phyloP scores from a whole-genome alignment of 2,329 filamentous ascomycete genomes.

The Arachnomyces sp. region DNA sequence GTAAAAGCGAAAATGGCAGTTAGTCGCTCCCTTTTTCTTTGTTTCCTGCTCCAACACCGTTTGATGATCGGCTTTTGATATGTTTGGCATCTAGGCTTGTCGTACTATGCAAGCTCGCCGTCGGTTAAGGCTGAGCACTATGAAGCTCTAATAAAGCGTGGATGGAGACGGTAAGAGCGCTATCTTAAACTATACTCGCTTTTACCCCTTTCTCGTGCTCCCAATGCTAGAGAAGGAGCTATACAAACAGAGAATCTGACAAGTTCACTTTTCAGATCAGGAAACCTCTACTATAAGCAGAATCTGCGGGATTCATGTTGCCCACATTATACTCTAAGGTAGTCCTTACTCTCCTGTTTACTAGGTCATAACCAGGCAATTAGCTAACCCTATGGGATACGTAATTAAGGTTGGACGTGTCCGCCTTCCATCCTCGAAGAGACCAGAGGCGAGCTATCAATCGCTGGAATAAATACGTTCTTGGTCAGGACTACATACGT shows the following conservation, averaged over 20 bases:
- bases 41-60: not conserved
- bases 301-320: constrained; percentile 71
- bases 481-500: constrained; percentile 40
- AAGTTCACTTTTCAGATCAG: constrained; percentile 28
- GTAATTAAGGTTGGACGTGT: constrained; percentile 31
- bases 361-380: not conserved
- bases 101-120: constrained; percentile 39
- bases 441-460: constrained; percentile 42
- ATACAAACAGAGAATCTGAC: too few relatives aligned
- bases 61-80: constrained; percentile 1
- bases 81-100: constrained; percentile 26
- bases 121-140: constrained; percentile 39
- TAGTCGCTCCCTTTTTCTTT: constrained; percentile 20
- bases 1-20: constrained; percentile 39
- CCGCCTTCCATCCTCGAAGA: constrained; percentile 34
- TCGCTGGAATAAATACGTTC: constrained; percentile 40
- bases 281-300: constrained; percentile 42
- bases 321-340: constrained; percentile 61
- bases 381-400: not conserved
- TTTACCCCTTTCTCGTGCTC: constrained; percentile 6
- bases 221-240: too few relatives aligned
- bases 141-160: constrained; percentile 39
- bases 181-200: constrained; percentile 3
- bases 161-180: constrained; percentile 38
- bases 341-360: constrained; percentile 1